Conservation (phyloP, 148 eudicot species). For the Fallopia convolvulus region DNA sequence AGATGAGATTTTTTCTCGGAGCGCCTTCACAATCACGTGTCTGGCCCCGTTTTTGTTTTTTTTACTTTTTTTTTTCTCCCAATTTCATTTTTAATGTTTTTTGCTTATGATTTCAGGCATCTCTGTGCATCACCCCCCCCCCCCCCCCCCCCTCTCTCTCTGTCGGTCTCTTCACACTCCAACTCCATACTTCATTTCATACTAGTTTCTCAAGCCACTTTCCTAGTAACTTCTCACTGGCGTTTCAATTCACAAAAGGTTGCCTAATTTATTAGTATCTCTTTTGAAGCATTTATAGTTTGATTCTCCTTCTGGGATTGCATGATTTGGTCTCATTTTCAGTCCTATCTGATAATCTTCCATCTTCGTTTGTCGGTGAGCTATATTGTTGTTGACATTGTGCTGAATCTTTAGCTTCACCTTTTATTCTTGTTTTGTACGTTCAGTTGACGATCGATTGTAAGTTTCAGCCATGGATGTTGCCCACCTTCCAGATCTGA, state of each 20-base stretch:
- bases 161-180: background rate
- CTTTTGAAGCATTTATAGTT: background rate
- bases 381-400: slow-evolving; percentile 5
- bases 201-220: background rate
- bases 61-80: background rate
- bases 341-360: background rate
- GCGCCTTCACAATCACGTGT: slow-evolving; percentile 5
- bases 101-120: slow-evolving; percentile 9
- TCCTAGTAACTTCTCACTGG: slow-evolving; percentile 2
- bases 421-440: background rate
- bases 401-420: background rate
- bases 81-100: background rate
- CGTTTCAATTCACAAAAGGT: background rate
- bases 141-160: background rate
- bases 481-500: background rate
- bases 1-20: background rate
- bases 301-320: background rate
- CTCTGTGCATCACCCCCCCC: background rate
- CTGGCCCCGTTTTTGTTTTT: background rate
- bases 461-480: background rate
- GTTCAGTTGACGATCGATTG: background rate
- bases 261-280: background rate
- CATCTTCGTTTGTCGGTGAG: background rate
- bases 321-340: background rate
- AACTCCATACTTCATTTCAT: slow-evolving; percentile 3